Evolutionary conservation across 2,329 filamentous ascomycete species (phyloP).

Genomic region (Talaromyces sp.): DNA sequence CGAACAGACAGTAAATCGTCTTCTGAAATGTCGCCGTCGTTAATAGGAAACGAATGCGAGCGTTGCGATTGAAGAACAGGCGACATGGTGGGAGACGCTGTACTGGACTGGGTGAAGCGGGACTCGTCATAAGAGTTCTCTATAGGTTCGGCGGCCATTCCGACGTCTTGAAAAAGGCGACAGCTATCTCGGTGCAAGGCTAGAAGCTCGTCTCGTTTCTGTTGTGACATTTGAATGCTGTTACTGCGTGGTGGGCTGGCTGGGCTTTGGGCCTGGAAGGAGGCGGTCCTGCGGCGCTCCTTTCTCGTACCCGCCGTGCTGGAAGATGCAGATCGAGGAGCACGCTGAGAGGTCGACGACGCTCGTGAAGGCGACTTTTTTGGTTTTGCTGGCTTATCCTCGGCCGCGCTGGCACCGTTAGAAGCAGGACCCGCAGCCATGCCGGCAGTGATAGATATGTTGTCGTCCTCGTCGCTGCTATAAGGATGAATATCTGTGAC

Average conservation of each 20-base stretch:
- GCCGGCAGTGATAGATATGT: not conserved
- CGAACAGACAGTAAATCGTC: constrained; percentile 3
- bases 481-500: constrained; percentile 14
- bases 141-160: not conserved
- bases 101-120: not conserved
- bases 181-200: constrained; percentile 35
- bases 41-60: constrained; percentile 1
- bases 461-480: constrained; percentile 3
- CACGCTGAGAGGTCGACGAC: constrained; percentile 23
- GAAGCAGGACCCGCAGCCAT: not conserved
- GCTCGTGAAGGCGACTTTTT: constrained; percentile 23
- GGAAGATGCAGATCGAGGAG: constrained; percentile 28
- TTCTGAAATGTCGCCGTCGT: constrained; percentile 9
- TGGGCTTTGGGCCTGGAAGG: constrained; percentile 22
- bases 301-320: constrained; percentile 22
- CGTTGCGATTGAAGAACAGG: constrained; percentile 4
- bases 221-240: constrained; percentile 13
- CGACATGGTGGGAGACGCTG: constrained; percentile 2
- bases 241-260: constrained; percentile 17
- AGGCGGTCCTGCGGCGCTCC: constrained; percentile 19
- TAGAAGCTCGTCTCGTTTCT: constrained; percentile 28
- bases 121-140: not conserved
- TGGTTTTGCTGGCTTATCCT: constrained; percentile 10
- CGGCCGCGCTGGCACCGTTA: not conserved
- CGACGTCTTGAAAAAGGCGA: constrained; percentile 29